Evolutionary conservation across 2,329 filamentous ascomycete species (phyloP), one percentile per base, ranked within the genome.

Genomic region (Paraconiothyrium sp.): DNA sequence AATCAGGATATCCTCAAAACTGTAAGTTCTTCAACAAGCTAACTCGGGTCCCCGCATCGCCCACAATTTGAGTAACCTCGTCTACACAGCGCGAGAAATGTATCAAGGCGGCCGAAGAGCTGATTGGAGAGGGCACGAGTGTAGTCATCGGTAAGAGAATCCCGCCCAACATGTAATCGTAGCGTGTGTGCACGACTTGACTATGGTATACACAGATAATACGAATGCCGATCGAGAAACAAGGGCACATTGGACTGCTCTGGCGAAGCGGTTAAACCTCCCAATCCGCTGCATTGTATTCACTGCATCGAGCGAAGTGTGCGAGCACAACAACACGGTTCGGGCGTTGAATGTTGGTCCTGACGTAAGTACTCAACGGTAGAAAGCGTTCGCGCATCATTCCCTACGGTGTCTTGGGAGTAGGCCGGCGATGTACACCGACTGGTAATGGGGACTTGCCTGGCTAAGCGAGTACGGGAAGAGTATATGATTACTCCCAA

Each of bases 1-100:
- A 99, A 98, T 71, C 95, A 98, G 80, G 95, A 98, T 78, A 87
- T 85, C 1, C 84, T 97, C 50, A 97, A 97, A 78, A 90, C 87
- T 34, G 84, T 88, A 80, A 67, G 82, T 79, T 64, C 7, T n/a
- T 41, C 41, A 8, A 35, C 22, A 44, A 22, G 10, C 11, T 14
- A 50, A 75, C 64, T 52, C 67, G 71, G 73, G 60, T 62, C 27
- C 60, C 59, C 52, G 49, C 37, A 68, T 41, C 63, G 61, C 64
- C 61, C 61, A 56, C 64, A 55, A 54, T 35, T 67, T 71, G 72
- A 75, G 75, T 78, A 76, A 76, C 74, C 57, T 56, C 49, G 22
- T 59, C 71, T 68, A 74, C 73, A 75, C 75, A 87, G 85, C 83
- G 87, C 59, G 85, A 86, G 54, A 88, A 84, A 77, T 89, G 87